Base-by-base conservation (phyloP, 257 asterid genomes). In the Misopates orontium region DNA sequence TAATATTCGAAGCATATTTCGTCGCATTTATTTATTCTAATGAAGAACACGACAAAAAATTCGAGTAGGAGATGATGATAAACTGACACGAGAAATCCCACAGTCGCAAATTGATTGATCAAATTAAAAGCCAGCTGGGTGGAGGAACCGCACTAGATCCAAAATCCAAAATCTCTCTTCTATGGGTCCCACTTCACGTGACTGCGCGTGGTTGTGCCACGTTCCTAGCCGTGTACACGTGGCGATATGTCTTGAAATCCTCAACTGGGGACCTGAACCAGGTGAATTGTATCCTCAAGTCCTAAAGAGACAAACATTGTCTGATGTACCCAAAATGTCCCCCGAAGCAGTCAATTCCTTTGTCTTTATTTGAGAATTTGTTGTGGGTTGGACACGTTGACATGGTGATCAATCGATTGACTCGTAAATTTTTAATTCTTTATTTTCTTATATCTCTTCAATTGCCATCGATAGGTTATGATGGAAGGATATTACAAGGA, bases 151-250 rank as follows among this genome's bases (percentile, higher is more conserved):
- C 8, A 39, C 13, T 40, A 6, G 62, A 60, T 21, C 32, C 24
- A 22, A 21, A 19, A 28, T 2, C 5, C 23, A 8, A 68, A 73
- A 14, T 59, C 77, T 67, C n/a, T n/a, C n/a, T n/a, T n/a, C n/a
- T n/a, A n/a, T n/a, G n/a, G n/a, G n/a, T n/a, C n/a, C n/a, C n/a
- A 47, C 45, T 74, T 78, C 79, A 74, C 79, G 69, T 78, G 77
- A 59, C 42, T 62, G 67, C 3, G 23, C 19, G 22, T n/a, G 41
- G n/a, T 36, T 3, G 0, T 0, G 68, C 75, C 67, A 74, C 73
- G 75, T 74, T 77, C 49, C 16, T 18, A 28, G 25, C 15, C 13
- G 16, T 8, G 31, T 66, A 64, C 83, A 71, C 75, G 83, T 74
- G 60, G 50, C 10, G 11, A 15, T 10, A 17, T 14, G 19, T 68